A percentile compares a stretch with the other conserved stretches of the same genome.
Conservation (phyloP, 1,139 yeast genomes). For the Martiniozyma asiatica region DNA sequence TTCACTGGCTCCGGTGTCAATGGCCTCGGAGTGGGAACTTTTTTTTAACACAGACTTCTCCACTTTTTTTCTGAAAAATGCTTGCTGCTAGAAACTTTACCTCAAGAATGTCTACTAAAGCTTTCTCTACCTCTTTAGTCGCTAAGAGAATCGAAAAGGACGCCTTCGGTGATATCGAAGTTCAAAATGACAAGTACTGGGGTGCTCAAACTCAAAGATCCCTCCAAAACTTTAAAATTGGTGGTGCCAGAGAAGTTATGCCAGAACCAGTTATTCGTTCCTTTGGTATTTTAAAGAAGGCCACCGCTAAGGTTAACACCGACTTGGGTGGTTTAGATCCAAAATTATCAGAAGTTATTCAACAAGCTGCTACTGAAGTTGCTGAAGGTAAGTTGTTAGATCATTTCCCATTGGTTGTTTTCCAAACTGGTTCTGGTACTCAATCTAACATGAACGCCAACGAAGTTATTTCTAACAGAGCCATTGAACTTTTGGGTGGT, state of each 20-base stretch:
- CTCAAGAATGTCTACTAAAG: slow-evolving; percentile 12
- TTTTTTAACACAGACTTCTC: no score
- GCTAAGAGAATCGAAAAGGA: slow-evolving; percentile 68
- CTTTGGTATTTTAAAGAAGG: slow-evolving; percentile 86
- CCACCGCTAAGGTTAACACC: slow-evolving; percentile 87
- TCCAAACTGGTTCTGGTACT: slow-evolving; percentile 98
- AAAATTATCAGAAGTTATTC: slow-evolving; percentile 70
- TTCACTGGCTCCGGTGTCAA: no score
- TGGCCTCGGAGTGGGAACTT: no score
- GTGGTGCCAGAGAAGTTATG: slow-evolving; percentile 82
- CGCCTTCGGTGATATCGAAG: slow-evolving; percentile 94
- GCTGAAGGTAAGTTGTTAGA: slow-evolving; percentile 82
- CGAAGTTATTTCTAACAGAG: slow-evolving; percentile 96
- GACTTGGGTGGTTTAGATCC: slow-evolving; percentile 75
- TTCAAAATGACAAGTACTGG: slow-evolving; percentile 78
- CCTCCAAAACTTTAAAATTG: slow-evolving; percentile 85
- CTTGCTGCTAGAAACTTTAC: slow-evolving; percentile 12
- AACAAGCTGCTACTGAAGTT: slow-evolving; percentile 92
- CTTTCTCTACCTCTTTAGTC: slow-evolving; percentile 20
- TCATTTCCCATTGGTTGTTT: slow-evolving; percentile 95
- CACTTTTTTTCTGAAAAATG: slow-evolving; percentile 6
- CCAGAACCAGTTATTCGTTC: slow-evolving; percentile 87
- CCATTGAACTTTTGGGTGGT: slow-evolving; percentile 92
- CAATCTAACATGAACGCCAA: slow-evolving; percentile 98
- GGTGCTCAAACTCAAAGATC: slow-evolving; percentile 98